A percentile compares a stretch with the other conserved stretches of the same genome.
Evolutionary conservation across 1,284 basidiomycete genomes (phyloP).

Genomic region (Anthracocystis walkeri): DNA sequence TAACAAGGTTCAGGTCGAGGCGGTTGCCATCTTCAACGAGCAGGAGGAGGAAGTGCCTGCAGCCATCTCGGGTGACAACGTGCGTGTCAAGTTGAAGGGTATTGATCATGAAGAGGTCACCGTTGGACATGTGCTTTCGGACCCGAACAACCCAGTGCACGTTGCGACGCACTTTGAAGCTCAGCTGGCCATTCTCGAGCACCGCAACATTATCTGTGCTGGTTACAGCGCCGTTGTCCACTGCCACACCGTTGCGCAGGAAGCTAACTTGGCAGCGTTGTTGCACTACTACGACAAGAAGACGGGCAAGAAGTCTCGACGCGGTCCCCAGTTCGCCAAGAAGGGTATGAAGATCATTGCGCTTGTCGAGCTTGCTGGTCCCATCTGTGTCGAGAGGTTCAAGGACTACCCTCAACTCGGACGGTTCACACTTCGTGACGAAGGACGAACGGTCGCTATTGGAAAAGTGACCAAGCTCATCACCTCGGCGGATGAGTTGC

Average conservation of each 20-base stretch:
- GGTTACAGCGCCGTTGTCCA: conserved; percentile 69
- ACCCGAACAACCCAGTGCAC: conserved; percentile 62
- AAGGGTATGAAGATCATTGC: conserved; percentile 69
- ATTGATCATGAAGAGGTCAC: conserved; percentile 66
- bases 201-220: conserved; percentile 68
- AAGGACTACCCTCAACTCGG: conserved; percentile 68
- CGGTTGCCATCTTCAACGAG: conserved; percentile 65
- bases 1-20: conserved; percentile 64
- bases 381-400: conserved; percentile 67
- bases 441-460: conserved; percentile 67
- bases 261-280: conserved; percentile 60
- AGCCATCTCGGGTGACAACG: conserved; percentile 69
- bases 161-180: conserved; percentile 68
- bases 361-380: conserved; percentile 64
- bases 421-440: conserved; percentile 68
- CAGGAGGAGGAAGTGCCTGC: conserved; percentile 68
- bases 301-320: conserved; percentile 68
- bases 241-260: conserved; percentile 66
- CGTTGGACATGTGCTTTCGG: conserved; percentile 65
- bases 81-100: conserved; percentile 68
- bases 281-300: conserved; percentile 70
- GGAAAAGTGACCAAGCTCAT: conserved; percentile 68
- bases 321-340: conserved; percentile 66
- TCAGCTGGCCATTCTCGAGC: conserved; percentile 68
- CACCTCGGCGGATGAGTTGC: conserved; percentile 52